Percentiles rank a stretch among this genome's conserved stretches.
Conservation (phyloP, 495 filamentous ascomycete species). For the Penicillium verhagenii region DNA sequence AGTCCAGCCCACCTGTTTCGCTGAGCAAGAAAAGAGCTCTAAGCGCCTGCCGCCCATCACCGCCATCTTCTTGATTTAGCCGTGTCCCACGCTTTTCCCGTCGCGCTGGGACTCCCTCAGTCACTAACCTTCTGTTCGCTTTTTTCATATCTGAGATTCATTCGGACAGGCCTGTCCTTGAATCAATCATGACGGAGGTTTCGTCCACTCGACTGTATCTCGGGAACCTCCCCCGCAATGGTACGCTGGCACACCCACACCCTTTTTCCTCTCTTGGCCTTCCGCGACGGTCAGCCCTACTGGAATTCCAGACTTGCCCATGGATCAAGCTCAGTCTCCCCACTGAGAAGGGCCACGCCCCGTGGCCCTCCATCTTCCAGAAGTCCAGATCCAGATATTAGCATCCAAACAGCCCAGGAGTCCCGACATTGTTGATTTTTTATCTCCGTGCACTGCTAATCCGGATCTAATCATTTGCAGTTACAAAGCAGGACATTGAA, state of each 20-base stretch:
- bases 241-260: constrained; percentile 60
- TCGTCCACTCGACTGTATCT: constrained; percentile 93
- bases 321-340: constrained; percentile 11
- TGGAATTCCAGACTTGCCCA: constrained; percentile 12
- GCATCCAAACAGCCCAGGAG: neutral
- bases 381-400: neutral
- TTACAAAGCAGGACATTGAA: constrained; percentile 94
- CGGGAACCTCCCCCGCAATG: constrained; percentile 94
- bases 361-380: constrained; percentile 5
- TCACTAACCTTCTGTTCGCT: constrained; percentile 14
- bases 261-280: constrained; percentile 24
- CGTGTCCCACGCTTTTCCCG: constrained; percentile 1
- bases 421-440: constrained; percentile 16
- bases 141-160: neutral
- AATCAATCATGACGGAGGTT: constrained; percentile 60
- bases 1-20: neutral
- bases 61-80: constrained; percentile 14
- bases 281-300: constrained; percentile 6
- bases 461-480: constrained; percentile 47
- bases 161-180: constrained; percentile 6
- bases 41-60: constrained; percentile 2
- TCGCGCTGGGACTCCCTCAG: constrained; percentile 5
- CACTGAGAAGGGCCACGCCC: constrained; percentile 1
- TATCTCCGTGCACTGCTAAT: constrained; percentile 18
- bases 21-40: neutral